Conservation (phyloP, 2,329 filamentous ascomycete species). For the Diaporthe australafricana region DNA sequence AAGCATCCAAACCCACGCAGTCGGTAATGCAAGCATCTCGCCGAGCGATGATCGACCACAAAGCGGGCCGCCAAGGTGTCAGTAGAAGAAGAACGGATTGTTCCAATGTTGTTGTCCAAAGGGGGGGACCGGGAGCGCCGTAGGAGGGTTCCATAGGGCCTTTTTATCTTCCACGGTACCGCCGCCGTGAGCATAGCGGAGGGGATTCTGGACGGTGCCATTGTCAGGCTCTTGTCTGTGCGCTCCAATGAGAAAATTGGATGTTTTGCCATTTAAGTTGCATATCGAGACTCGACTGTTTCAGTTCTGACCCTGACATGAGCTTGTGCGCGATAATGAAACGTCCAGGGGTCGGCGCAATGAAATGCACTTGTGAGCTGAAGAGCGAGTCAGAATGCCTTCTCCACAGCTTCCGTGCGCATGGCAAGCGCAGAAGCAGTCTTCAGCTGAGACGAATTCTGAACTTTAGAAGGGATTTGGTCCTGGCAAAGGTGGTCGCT, state of each 20-base stretch:
- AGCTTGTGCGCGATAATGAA: slow-evolving; percentile 11
- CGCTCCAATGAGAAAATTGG: slow-evolving; percentile 2
- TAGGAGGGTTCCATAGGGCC: background rate
- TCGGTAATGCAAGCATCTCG: slow-evolving; percentile 23
- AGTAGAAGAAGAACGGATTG: background rate
- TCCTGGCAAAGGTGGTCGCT: too few relatives aligned
- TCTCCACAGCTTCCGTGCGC: background rate
- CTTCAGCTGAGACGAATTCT: too few relatives aligned
- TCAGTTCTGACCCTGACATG: background rate
- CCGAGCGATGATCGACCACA: background rate
- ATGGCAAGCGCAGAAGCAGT: background rate
- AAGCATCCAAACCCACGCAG: slow-evolving; percentile 23
- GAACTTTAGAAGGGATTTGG: too few relatives aligned
- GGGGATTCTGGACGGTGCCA: background rate
- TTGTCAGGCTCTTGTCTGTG: background rate
- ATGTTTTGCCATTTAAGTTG: background rate
- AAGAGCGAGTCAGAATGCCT: background rate
- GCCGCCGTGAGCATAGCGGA: slow-evolving; percentile 7
- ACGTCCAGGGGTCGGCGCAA: slow-evolving; percentile 11
- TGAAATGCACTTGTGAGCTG: background rate
- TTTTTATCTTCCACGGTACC: background rate
- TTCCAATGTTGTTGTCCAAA: background rate
- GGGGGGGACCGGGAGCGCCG: background rate
- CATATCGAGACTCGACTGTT: background rate
- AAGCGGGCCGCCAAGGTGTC: background rate